Conservation (phyloP, 1,284 basidiomycete genomes). For the Heterobasidion irregulare region DNA sequence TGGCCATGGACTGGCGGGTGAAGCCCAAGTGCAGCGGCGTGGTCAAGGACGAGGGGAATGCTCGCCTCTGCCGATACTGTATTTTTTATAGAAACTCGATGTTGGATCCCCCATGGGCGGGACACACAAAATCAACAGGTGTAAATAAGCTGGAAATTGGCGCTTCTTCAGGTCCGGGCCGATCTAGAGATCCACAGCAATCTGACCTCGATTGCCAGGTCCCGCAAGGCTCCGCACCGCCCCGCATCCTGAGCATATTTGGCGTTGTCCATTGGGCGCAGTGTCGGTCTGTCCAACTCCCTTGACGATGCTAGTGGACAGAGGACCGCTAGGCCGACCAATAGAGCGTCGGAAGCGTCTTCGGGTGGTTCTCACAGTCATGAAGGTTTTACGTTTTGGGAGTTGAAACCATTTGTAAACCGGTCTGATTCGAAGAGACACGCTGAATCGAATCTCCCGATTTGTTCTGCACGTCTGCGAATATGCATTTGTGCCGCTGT, state of each 20-base stretch:
- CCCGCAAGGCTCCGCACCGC: no score
- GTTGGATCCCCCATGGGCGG: not conserved
- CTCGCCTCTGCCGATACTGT: no score
- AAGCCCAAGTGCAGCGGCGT: conserved; percentile 9
- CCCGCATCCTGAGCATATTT: no score
- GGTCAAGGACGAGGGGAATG: conserved; percentile 6
- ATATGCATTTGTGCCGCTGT: no score
- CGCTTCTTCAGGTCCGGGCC: no score
- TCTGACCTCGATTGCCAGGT: not conserved
- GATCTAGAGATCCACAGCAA: not conserved
- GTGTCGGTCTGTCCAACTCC: no score
- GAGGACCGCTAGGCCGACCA: not conserved
- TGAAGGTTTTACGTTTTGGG: not conserved
- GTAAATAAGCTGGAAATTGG: not conserved
- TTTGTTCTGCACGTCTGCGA: no score
- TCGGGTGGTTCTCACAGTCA: not conserved
- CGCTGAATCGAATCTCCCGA: not conserved
- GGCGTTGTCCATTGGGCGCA: no score
- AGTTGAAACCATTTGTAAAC: not conserved
- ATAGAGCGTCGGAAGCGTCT: not conserved
- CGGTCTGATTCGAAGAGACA: not conserved
- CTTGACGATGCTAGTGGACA: no score
- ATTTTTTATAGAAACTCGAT: no score
- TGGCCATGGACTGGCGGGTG: conserved; percentile 38
- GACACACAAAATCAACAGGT: not conserved